A percentile compares a stretch with the other conserved stretches of the same genome.
Evolutionary conservation across 305 asterid species (phyloP).

Genomic region (Fraxinus angustifolia): DNA sequence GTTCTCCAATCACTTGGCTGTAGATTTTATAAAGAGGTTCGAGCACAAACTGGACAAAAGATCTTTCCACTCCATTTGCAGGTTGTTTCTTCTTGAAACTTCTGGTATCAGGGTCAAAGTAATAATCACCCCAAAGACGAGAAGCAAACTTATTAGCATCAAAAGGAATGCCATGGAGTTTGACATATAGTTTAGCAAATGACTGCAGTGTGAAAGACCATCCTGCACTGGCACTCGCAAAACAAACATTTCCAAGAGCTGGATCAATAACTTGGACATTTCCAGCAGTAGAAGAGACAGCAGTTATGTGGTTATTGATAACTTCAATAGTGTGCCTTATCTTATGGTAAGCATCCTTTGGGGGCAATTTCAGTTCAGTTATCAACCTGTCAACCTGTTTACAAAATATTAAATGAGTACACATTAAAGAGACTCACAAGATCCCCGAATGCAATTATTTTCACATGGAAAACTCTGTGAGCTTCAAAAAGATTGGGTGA

Average conservation of each 20-base stretch:
- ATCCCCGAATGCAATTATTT: neutral
- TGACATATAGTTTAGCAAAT: conserved; percentile 86
- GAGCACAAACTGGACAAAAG: conserved; percentile 92
- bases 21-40: conserved; percentile 93
- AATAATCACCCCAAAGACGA: conserved; percentile 96
- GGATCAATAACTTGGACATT: conserved; percentile 84
- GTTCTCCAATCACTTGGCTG: conserved; percentile 98
- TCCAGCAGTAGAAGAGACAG: conserved; percentile 91
- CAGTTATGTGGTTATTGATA: conserved; percentile 76
- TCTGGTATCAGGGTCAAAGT: conserved; percentile 74
- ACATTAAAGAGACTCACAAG: neutral
- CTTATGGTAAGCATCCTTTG: conserved; percentile 96
- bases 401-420: conserved; percentile 15
- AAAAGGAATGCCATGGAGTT: conserved; percentile 90
- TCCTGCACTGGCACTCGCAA: conserved; percentile 97
- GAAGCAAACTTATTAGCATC: conserved; percentile 88
- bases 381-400: conserved; percentile 81
- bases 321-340: conserved; percentile 81
- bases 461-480: neutral
- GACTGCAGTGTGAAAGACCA: conserved; percentile 95
- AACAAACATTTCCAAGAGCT: conserved; percentile 82
- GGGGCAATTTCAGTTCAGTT: conserved; percentile 91
- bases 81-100: conserved; percentile 84
- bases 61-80: conserved; percentile 72
- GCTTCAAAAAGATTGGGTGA: neutral